Percentiles rank a stretch among this genome's conserved stretches.
phyloP scores from a whole-genome alignment of 768 basidiomycete genomes.

The Mycena belliarum region DNA sequence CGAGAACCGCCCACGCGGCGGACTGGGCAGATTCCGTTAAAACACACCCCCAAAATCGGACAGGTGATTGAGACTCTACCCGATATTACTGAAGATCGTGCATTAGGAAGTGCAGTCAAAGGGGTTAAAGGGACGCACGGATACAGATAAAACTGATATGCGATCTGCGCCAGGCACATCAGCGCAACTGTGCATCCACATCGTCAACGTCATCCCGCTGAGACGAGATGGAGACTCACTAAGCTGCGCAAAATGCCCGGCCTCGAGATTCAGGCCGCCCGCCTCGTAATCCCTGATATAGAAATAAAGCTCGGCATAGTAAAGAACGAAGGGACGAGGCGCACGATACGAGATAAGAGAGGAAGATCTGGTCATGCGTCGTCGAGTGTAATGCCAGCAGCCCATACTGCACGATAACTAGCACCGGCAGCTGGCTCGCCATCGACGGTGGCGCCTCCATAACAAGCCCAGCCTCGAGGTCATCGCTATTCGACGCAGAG shows the following conservation, averaged over 20 bases:
- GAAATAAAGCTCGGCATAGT: background rate
- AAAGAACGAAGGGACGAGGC: constrained; percentile 28
- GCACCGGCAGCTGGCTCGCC: constrained; percentile 72
- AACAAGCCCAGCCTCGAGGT: constrained; percentile 37
- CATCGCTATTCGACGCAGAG: constrained; percentile 18
- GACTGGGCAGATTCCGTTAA: constrained; percentile 40
- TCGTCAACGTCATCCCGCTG: background rate
- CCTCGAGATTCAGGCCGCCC: constrained; percentile 90
- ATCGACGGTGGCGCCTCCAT: constrained; percentile 57
- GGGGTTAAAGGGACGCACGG: constrained; percentile 55
- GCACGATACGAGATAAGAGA: constrained; percentile 89
- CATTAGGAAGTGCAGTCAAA: background rate
- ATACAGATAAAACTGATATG: constrained; percentile 89
- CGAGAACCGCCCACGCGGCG: constrained; percentile 80
- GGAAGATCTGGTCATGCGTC: constrained; percentile 89
- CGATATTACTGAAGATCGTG: constrained; percentile 56
- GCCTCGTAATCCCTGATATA: constrained; percentile 66
- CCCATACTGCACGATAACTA: constrained; percentile 90
- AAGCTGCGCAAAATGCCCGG: constrained; percentile 89
- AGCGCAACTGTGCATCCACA: constrained; percentile 61
- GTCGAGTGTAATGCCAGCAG: constrained; percentile 86
- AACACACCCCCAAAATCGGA: background rate
- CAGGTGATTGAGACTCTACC: constrained; percentile 36
- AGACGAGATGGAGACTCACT: constrained; percentile 46
- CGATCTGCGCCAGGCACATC: constrained; percentile 93